Evolutionary conservation across 202 grass and related monocot species (phyloP).

Genomic region (Panicum virgatum): DNA sequence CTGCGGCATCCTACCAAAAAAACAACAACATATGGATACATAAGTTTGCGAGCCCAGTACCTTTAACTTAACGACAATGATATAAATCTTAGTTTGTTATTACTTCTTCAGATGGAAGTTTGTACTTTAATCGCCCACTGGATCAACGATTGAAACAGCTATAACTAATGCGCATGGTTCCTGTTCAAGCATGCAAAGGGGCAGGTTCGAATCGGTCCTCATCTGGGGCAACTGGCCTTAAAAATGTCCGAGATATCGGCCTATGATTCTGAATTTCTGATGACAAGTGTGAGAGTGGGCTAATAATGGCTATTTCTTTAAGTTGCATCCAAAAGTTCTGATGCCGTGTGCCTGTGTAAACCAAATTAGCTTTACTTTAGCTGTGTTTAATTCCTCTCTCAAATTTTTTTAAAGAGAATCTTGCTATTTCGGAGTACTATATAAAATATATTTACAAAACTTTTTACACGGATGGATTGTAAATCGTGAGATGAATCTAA

Average conservation of each 20-base stretch:
- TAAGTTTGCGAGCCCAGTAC: background rate
- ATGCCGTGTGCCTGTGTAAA: no score
- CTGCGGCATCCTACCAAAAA: background rate
- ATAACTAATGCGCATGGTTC: background rate
- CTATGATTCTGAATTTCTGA: background rate
- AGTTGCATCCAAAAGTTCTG: no score
- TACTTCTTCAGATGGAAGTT: background rate
- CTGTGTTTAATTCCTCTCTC: no score
- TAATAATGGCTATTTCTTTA: no score
- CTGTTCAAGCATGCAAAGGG: constrained; percentile 26
- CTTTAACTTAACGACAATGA: background rate
- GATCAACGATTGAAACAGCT: background rate
- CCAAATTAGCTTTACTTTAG: no score
- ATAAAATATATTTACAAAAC: no score
- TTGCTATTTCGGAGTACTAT: no score
- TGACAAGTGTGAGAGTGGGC: no score
- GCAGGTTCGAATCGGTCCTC: constrained; percentile 26
- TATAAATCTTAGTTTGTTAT: background rate
- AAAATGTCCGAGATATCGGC: background rate
- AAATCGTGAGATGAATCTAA: no score
- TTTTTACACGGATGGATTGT: no score
- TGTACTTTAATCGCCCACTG: background rate
- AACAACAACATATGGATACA: background rate
- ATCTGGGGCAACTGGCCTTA: background rate
- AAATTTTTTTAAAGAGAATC: no score